Evolutionary conservation across 2,329 filamentous ascomycete species (phyloP), one percentile per base, ranked within the genome.

Genomic region (Amauroascus niger): DNA sequence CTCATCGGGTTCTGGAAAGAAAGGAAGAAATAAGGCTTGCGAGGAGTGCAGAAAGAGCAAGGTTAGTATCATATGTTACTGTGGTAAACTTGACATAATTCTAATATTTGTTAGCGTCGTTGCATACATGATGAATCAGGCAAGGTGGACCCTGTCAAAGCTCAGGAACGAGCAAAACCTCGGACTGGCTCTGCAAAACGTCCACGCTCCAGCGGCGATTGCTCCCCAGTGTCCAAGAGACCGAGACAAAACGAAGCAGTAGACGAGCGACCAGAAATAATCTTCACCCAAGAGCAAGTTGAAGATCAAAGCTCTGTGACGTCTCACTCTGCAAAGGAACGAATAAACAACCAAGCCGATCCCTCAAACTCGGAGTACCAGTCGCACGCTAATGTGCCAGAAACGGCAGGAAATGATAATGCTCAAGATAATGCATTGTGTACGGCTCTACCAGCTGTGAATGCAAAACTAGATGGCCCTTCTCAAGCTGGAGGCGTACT

Each of bases 21-120:
- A 80, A 64, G 75, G 79, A 55, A 68, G 81, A 61, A 82, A 76
- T 61, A 83, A 83, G 65, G 81, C 81, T 41, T 84, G 81, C 64
- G 75, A 80, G 55, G 80, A 83, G 60, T 84, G 81, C 66, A 77
- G 81, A 44, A 83, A 82, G 65, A 83, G 80, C 74, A 84, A 84
- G 74, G 81, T 82, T 64, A 66, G 76, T 67, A 39, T 32, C 49
- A 9, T 6, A 22, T 40, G 24, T 37, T 11, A 30, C 16, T 53
- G 33, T 40, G 20, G 35, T 46, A 50, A 47, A 37, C 58, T 60
- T 65, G 61, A 63, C 16, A 56, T 62, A 41, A 20, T 24, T 18
- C 53, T 59, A 43, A 59, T 49, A 49, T 57, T 49, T 57, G 61
- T 53, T 62, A 84, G 80, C 79, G 81, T 55, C 79, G 81, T 62